Conservation (phyloP, 2,329 filamentous ascomycete genomes). For the Talaromyces sp. region DNA sequence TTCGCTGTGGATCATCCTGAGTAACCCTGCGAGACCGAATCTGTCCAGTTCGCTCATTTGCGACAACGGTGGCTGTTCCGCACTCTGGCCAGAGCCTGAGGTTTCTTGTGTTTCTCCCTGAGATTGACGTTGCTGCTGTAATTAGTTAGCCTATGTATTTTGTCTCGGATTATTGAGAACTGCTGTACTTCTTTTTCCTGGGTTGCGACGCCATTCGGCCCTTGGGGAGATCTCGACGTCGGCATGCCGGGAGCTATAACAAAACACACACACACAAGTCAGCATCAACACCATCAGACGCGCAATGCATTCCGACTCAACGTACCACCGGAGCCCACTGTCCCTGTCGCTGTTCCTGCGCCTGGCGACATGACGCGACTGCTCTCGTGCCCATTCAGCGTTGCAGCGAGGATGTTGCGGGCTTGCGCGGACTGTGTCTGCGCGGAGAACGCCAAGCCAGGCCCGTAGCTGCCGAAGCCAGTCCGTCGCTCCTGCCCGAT, state of each 20-base stretch:
- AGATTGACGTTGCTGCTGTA: conserved; percentile 30
- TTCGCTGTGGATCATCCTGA: conserved; percentile 53
- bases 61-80: conserved; percentile 39
- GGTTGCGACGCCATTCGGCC: conserved; percentile 36
- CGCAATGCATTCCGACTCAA: conserved; percentile 1
- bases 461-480: conserved; percentile 37
- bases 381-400: conserved; percentile 34
- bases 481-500: conserved; percentile 46
- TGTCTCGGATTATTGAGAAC: background rate
- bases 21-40: conserved; percentile 56
- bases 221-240: conserved; percentile 39
- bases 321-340: conserved; percentile 17
- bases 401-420: conserved; percentile 25
- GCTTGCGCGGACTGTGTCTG: conserved; percentile 34
- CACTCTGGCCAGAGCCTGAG: conserved; percentile 25
- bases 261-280: background rate
- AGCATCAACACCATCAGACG: background rate
- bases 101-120: conserved; percentile 34
- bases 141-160: conserved; percentile 7
- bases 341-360: conserved; percentile 18
- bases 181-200: conserved; percentile 37
- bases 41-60: conserved; percentile 58
- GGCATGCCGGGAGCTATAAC: conserved; percentile 25
- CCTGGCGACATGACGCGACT: conserved; percentile 33
- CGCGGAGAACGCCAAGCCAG: conserved; percentile 38